Conservation (phyloP, 305 asterid species). For the Fraxinus albicans region DNA sequence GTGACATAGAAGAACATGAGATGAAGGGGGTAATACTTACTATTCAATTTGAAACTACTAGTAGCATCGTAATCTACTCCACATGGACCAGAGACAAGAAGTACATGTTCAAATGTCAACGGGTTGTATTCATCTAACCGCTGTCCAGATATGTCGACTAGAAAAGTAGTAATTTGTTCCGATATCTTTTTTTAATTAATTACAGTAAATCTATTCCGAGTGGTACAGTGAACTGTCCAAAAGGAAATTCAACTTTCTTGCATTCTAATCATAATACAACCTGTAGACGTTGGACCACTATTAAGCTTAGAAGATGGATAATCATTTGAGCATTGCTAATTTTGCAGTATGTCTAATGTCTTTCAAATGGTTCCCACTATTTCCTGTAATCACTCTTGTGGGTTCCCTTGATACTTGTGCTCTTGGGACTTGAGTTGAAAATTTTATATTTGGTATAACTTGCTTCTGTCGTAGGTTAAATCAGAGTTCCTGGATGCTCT, state of each 20-base stretch:
- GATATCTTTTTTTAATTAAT: not conserved
- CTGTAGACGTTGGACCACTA: not conserved
- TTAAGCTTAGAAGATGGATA: not conserved
- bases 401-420: not conserved
- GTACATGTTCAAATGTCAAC: not conserved
- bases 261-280: not conserved
- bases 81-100: not conserved
- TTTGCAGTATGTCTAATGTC: not conserved
- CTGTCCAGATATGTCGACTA: not conserved
- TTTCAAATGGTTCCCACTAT: not conserved
- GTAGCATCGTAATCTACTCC: not conserved
- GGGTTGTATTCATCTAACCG: not conserved
- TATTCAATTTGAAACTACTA: not conserved
- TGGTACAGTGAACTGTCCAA: not conserved
- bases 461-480: conserved; percentile 58
- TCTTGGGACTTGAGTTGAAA: not conserved
- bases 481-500: conserved; percentile 89
- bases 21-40: not conserved
- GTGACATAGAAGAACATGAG: not conserved
- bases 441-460: not conserved
- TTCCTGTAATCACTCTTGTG: not conserved
- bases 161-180: not conserved
- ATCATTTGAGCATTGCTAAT: not conserved
- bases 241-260: not conserved
- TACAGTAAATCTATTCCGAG: not conserved